These are phyloP conservation scores for Boletus reticuloceps DNA, from an alignment of 768 basidiomycete genomes.

Conservation along the genomic window DNA sequence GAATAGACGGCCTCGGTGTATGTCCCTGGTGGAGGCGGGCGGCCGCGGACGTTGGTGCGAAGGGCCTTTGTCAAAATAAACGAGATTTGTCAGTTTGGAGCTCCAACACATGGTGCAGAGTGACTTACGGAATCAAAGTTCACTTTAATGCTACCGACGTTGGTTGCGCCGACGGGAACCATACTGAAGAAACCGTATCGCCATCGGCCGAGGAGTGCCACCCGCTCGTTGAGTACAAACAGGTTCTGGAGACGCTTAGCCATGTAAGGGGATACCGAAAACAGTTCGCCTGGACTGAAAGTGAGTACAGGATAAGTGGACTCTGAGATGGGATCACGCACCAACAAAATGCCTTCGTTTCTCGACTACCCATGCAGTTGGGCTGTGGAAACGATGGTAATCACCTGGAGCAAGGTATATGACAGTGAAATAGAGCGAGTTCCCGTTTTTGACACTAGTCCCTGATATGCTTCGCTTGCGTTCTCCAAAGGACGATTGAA, in stretches of 20 bases:
- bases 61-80: constrained; percentile 51
- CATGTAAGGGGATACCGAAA: constrained; percentile 95
- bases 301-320: neutral
- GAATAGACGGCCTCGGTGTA: constrained; percentile 93
- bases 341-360: constrained; percentile 93
- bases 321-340: constrained; percentile 27
- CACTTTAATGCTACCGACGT: constrained; percentile 94
- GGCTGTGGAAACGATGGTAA: constrained; percentile 97
- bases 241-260: constrained; percentile 87
- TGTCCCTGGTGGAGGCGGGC: constrained; percentile 74
- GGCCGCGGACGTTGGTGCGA: constrained; percentile 82
- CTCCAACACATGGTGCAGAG: neutral
- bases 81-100: neutral
- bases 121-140: constrained; percentile 82
- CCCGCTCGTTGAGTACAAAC: constrained; percentile 98
- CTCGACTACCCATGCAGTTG: constrained; percentile 97
- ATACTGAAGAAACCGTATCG: constrained; percentile 94
- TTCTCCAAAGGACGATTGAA: constrained; percentile 37
- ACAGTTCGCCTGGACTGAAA: constrained; percentile 69
- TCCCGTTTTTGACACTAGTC: constrained; percentile 62
- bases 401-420: constrained; percentile 98
- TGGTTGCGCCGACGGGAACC: constrained; percentile 98
- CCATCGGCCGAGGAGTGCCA: constrained; percentile 93
- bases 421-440: constrained; percentile 88
- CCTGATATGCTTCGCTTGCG: constrained; percentile 39